phyloP scores from a whole-genome alignment of 176 grass and related monocot genomes.

The Avena sativa region DNA sequence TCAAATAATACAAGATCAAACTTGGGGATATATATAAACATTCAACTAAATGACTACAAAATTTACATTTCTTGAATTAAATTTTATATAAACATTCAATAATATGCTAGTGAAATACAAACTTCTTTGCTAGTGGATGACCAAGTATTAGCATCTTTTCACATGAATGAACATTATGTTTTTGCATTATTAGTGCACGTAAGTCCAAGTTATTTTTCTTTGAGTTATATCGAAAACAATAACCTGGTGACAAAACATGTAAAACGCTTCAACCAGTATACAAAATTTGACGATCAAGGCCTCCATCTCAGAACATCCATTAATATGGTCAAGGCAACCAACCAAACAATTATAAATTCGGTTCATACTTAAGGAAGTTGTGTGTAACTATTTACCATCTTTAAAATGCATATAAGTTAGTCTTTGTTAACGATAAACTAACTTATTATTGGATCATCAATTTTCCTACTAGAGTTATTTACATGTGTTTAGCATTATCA shows the following conservation, averaged over 20 bases:
- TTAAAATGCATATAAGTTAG: background rate
- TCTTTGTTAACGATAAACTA: background rate
- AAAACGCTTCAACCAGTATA: background rate
- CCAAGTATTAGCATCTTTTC: background rate
- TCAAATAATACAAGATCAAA: background rate
- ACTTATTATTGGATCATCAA: background rate
- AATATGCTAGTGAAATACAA: background rate
- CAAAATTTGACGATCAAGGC: background rate
- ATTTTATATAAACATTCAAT: no score
- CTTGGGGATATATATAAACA: background rate
- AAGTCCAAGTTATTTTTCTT: background rate
- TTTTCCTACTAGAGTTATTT: background rate
- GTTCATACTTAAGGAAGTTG: background rate
- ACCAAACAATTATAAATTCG: background rate
- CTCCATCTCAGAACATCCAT: background rate
- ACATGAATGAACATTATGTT: background rate
- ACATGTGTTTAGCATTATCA: background rate
- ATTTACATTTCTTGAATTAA: no score
- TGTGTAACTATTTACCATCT: background rate
- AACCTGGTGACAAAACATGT: background rate
- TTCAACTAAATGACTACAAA: background rate
- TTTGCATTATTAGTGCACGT: background rate
- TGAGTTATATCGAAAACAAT: background rate
- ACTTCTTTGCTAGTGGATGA: background rate
- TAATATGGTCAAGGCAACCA: background rate